Evolutionary conservation across 225 moss, liverwort and hornwort genomes (phyloP), one percentile per base, ranked within the genome.

Genomic region (Polytrichum commune): DNA sequence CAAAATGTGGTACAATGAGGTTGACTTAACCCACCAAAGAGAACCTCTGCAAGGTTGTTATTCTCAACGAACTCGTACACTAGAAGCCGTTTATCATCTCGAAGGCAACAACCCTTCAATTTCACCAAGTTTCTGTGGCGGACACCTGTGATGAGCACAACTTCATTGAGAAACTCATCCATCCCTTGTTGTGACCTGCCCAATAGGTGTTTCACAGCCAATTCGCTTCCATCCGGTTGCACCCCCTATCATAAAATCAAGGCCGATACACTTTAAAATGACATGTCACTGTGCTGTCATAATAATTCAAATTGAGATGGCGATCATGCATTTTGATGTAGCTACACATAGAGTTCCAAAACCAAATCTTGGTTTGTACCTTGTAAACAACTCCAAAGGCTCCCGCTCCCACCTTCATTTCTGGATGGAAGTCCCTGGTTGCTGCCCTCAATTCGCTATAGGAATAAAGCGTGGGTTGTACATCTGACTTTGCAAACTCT

Each of bases 381-480:
- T 84, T 87, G 64, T 84, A 84, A 10, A 84, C 87, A 63, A 81
- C 69, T 63, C 84, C 87, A 13, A 84, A 87, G 5, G 74, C 87
- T 69, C 87, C 87, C 61, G 79, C 72, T 5, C 87, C 87, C 7
- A 87, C 79, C 69, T 77, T 87, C 60, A 76, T 79, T 1, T 81
- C 77, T 8, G 60, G 9, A 20, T 73, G 65, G 62, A 87, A 84
- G 25, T 87, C 81, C 46, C 65, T 60, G 0, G 87, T 87, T 5
- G 81, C 79, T 4, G 13, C 33, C 70, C 66, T 70, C 9, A 87
- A 74, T 19, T 80, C 77, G 0, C 33, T 67, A 53, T 81, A 81
- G 22, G 84, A 54, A 38, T 71, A 79, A 19, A 75, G 57, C 5
- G 71, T 75, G 9, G 79, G 79, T 75, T 79, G 79, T 4, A 75